Evolutionary conservation across 495 filamentous ascomycete genomes (phyloP).

Genomic region (Xylona heveae): DNA sequence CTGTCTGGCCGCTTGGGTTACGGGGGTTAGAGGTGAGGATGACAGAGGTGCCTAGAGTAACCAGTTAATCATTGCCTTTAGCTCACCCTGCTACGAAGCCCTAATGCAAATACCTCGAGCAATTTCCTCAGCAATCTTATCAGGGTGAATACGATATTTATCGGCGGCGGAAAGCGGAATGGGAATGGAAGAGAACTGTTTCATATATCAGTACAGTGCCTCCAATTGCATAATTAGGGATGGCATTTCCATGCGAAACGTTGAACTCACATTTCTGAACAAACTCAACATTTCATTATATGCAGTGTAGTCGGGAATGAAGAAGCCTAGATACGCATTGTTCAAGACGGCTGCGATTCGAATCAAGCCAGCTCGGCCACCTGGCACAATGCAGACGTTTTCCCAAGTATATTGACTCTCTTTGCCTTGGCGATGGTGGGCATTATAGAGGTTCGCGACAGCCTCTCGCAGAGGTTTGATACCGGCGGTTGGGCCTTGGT

Average conservation of each 20-base stretch:
- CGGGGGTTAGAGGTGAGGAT: slow-evolving; percentile 93
- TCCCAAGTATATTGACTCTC: slow-evolving; percentile 92
- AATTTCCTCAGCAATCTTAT: slow-evolving; percentile 83
- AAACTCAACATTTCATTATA: slow-evolving; percentile 94
- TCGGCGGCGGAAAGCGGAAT: slow-evolving; percentile 66
- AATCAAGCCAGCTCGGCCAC: slow-evolving; percentile 80
- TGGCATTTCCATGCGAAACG: neutral
- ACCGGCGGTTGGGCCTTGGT: slow-evolving; percentile 53
- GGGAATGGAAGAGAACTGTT: slow-evolving; percentile 79
- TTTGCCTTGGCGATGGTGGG: slow-evolving; percentile 73
- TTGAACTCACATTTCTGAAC: slow-evolving; percentile 62
- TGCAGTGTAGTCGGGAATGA: slow-evolving; percentile 58
- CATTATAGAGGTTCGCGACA: slow-evolving; percentile 85
- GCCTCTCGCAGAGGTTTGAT: slow-evolving; percentile 79
- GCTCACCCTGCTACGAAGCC: neutral
- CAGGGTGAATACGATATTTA: slow-evolving; percentile 74
- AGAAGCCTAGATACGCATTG: slow-evolving; percentile 79
- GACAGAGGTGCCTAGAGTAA: no score
- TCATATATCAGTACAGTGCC: no score
- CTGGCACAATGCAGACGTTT: slow-evolving; percentile 95
- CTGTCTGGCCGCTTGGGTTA: slow-evolving; percentile 82
- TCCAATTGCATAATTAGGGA: no score
- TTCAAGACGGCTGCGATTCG: slow-evolving; percentile 85
- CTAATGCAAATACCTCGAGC: slow-evolving; percentile 60
- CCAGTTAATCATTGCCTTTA: neutral